phyloP scores from a whole-genome alignment of 1,139 yeast genomes.

The Diutina sp. region DNA sequence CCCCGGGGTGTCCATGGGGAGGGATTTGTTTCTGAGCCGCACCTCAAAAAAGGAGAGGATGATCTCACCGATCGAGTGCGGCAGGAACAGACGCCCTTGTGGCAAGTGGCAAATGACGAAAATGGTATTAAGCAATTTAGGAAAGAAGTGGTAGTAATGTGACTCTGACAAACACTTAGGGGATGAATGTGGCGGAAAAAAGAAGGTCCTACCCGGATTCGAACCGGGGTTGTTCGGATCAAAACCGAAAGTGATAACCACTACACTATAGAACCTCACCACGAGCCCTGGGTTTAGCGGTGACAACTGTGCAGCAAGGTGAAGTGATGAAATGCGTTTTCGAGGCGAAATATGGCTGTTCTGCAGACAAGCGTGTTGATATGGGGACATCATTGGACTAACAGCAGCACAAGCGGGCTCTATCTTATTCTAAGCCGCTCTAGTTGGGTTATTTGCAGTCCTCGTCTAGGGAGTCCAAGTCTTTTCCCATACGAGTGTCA shows the following conservation, averaged over 20 bases:
- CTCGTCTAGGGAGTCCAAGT: too few relatives aligned
- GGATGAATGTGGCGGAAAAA: conserved; percentile 11
- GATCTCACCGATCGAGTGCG: background rate
- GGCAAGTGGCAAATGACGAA: background rate
- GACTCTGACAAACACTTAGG: too few relatives aligned
- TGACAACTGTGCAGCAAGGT: too few relatives aligned
- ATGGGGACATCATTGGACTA: too few relatives aligned
- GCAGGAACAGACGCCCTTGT: background rate
- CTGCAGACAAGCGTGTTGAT: too few relatives aligned
- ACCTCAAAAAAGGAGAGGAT: background rate
- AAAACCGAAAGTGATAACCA: conserved; percentile 39
- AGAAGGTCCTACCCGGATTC: conserved; percentile 86
- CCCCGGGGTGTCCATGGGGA: background rate
- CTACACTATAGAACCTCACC: conserved; percentile 29
- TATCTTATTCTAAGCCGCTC: too few relatives aligned
- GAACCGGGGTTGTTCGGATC: conserved; percentile 88
- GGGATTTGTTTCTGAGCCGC: background rate
- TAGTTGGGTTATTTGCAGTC: too few relatives aligned
- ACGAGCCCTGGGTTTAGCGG: background rate
- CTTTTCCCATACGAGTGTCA: too few relatives aligned
- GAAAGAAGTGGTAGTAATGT: too few relatives aligned
- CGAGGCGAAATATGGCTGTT: too few relatives aligned
- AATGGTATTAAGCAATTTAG: background rate
- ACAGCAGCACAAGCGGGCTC: too few relatives aligned
- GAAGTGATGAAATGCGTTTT: too few relatives aligned